A percentile compares a stretch with the other conserved stretches of the same genome.
Conservation (phyloP, 176 grass and related monocot species). For the Bonia amplexicaulis region DNA sequence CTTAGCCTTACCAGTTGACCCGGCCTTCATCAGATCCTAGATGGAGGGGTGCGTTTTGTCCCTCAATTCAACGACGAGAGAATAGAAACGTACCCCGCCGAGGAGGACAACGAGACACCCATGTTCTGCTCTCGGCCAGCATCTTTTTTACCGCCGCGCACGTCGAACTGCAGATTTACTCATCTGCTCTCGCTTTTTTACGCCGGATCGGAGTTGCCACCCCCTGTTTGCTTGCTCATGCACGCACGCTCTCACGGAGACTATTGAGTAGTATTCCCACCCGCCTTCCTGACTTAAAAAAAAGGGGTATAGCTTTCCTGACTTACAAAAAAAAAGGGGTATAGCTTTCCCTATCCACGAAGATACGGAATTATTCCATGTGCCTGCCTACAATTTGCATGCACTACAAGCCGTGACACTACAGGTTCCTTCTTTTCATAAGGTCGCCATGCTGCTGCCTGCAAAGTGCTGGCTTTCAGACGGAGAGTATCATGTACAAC, state of each 20-base stretch:
- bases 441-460: background rate
- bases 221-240: background rate
- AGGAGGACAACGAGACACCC: conserved; percentile 35
- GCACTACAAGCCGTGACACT: no score
- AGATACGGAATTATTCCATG: conserved; percentile 22
- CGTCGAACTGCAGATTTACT: conserved; percentile 14
- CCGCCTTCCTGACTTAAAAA: background rate
- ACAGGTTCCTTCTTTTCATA: background rate
- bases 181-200: background rate
- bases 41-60: background rate
- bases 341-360: conserved; percentile 27
- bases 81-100: no score
- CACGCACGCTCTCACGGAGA: background rate
- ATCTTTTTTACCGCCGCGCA: conserved; percentile 29
- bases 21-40: background rate
- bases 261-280: background rate
- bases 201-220: background rate
- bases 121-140: conserved; percentile 41
- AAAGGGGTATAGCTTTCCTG: conserved; percentile 24
- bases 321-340: conserved; percentile 1
- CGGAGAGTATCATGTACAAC: background rate
- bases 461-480: background rate
- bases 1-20: no score
- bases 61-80: background rate
- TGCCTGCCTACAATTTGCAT: background rate